A percentile compares a stretch with the other conserved stretches of the same genome.
phyloP scores from a whole-genome alignment of 108 stramenopile species.

The Bacterosira constricta region DNA sequence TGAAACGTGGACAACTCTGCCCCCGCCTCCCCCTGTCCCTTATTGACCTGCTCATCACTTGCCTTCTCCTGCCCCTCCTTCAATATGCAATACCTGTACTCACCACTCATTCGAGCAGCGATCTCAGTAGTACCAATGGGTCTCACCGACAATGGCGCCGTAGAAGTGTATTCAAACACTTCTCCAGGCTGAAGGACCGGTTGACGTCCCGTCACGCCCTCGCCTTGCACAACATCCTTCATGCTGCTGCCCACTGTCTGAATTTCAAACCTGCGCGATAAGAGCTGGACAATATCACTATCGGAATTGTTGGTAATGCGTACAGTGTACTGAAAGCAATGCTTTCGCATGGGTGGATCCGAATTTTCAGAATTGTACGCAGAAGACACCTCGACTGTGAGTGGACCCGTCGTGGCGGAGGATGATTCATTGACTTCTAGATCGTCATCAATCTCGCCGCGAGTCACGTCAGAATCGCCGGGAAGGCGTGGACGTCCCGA shows the following conservation, averaged over 20 bases:
- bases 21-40: slow-evolving; percentile 70
- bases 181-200: slow-evolving; percentile 91
- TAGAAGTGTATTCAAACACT: slow-evolving; percentile 92
- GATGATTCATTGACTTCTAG: slow-evolving; percentile 58
- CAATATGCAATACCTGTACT: slow-evolving; percentile 75
- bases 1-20: slow-evolving; percentile 81
- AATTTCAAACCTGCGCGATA: slow-evolving; percentile 91
- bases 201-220: slow-evolving; percentile 91
- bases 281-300: slow-evolving; percentile 85
- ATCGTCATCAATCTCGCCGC: slow-evolving; percentile 60
- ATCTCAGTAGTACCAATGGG: slow-evolving; percentile 84
- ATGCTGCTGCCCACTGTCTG: slow-evolving; percentile 84
- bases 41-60: slow-evolving; percentile 71
- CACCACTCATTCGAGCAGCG: slow-evolving; percentile 86
- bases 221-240: slow-evolving; percentile 91
- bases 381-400: slow-evolving; percentile 84
- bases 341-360: slow-evolving; percentile 91
- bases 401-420: slow-evolving; percentile 64
- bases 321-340: slow-evolving; percentile 92
- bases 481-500: slow-evolving; percentile 76
- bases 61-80: slow-evolving; percentile 72
- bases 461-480: slow-evolving; percentile 78
- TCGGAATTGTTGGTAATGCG: slow-evolving; percentile 90
- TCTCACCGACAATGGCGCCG: slow-evolving; percentile 78
- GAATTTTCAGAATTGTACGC: slow-evolving; percentile 89